phyloP scores from a whole-genome alignment of 2,329 filamentous ascomycete genomes.

The Paracoccidioides lutzii region DNA sequence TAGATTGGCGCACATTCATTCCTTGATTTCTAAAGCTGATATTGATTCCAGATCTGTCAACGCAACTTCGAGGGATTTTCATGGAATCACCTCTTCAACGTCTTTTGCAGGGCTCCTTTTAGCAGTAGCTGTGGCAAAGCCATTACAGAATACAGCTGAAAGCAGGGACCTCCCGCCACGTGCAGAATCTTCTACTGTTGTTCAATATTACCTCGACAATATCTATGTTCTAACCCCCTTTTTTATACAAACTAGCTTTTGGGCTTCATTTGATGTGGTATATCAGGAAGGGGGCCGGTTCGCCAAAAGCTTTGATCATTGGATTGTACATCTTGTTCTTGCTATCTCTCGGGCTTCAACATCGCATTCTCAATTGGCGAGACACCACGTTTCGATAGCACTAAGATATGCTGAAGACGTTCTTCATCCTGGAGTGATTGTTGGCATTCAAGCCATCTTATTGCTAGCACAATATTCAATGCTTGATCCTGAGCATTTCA shows the following conservation, averaged over 20 bases:
- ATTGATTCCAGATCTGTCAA: constrained; percentile 60
- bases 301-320: constrained; percentile 58
- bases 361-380: constrained; percentile 53
- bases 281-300: constrained; percentile 57
- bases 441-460: constrained; percentile 75
- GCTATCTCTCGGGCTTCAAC: constrained; percentile 67
- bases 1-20: not conserved
- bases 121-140: constrained; percentile 65
- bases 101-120: constrained; percentile 83
- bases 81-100: constrained; percentile 75
- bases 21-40: constrained; percentile 7
- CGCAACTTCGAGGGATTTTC: constrained; percentile 86
- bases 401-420: constrained; percentile 69
- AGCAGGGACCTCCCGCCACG: constrained; percentile 55
- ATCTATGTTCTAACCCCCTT: constrained; percentile 69
- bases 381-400: constrained; percentile 51
- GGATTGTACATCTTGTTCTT: constrained; percentile 78
- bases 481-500: constrained; percentile 80
- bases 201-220: constrained; percentile 76
- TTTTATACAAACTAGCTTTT: constrained; percentile 67
- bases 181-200: constrained; percentile 52
- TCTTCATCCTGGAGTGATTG: constrained; percentile 68
- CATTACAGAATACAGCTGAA: constrained; percentile 46
- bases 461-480: constrained; percentile 81
- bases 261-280: constrained; percentile 65